A percentile compares a stretch with the other conserved stretches of the same genome.
Conservation (phyloP, 2,329 filamentous ascomycete genomes). For the Dichotomopilus funicola region DNA sequence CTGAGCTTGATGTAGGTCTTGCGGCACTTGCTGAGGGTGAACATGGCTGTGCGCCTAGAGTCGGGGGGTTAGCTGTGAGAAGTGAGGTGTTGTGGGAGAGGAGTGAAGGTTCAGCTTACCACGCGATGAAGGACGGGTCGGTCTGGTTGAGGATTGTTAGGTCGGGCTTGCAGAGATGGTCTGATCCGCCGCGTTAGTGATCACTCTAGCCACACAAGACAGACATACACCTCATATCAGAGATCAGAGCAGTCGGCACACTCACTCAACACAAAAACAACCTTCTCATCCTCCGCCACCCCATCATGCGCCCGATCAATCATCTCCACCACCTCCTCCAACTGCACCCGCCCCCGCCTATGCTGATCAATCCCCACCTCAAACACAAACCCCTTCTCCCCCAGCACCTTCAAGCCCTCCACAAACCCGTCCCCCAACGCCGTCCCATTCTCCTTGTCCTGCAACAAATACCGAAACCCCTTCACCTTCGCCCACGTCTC, state of each 20-base stretch:
- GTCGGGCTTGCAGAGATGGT: conserved; percentile 87
- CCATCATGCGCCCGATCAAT: conserved; percentile 59
- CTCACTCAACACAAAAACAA: conserved; percentile 65
- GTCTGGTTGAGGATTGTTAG: conserved; percentile 55
- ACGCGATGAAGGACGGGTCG: conserved; percentile 57
- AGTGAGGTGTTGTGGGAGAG: neutral
- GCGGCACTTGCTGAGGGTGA: conserved; percentile 56
- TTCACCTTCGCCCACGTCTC: conserved; percentile 59
- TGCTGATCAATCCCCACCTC: conserved; percentile 81
- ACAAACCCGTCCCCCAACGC: conserved; percentile 60
- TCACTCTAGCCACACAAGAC: conserved; percentile 34
- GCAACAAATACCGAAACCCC: conserved; percentile 77
- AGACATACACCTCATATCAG: neutral
- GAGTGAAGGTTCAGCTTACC: conserved; percentile 34
- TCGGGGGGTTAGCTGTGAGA: neutral
- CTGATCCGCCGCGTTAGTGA: no score
- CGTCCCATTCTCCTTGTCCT: conserved; percentile 63
- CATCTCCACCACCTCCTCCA: conserved; percentile 65
- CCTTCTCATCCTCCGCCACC: conserved; percentile 52
- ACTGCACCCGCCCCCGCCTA: conserved; percentile 65
- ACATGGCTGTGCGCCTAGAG: conserved; percentile 50
- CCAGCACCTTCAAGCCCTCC: conserved; percentile 58
- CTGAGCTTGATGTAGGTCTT: conserved; percentile 88
- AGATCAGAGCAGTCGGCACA: conserved; percentile 13
- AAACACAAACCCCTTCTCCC: conserved; percentile 59